A percentile compares a stretch with the other conserved stretches of the same genome.
phyloP scores from a whole-genome alignment of 345 rosid species.

The Cardamine resedifolia region DNA sequence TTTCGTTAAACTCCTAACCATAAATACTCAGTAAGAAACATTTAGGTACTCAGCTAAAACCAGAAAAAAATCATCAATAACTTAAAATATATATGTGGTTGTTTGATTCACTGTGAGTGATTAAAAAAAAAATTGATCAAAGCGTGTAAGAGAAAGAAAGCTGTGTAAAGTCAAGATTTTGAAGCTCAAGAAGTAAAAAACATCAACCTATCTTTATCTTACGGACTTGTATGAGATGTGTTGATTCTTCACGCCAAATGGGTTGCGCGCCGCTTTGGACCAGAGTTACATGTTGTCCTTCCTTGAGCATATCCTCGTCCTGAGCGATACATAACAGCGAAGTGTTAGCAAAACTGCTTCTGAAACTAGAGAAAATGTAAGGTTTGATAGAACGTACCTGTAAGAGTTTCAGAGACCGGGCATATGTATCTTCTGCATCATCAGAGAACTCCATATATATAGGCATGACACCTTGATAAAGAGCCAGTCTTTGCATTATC shows the following conservation, averaged over 20 bases:
- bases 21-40: neutral
- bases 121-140: conserved; percentile 22
- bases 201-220: conserved; percentile 59
- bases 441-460: conserved; percentile 81
- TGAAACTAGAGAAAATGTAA: neutral
- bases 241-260: conserved; percentile 90
- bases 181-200: conserved; percentile 28
- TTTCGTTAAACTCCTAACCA: neutral
- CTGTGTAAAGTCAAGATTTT: neutral
- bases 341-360: conserved; percentile 1
- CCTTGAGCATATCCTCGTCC: conserved; percentile 63
- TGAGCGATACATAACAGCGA: conserved; percentile 34
- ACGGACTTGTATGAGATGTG: conserved; percentile 95
- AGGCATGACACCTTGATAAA: conserved; percentile 91
- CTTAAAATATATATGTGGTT: conserved; percentile 26
- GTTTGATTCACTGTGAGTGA: conserved; percentile 18
- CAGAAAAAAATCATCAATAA: conserved; percentile 20
- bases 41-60: conserved; percentile 3
- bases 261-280: conserved; percentile 97
- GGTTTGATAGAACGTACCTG: conserved; percentile 42
- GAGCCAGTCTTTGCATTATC: conserved; percentile 84
- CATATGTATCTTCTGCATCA: conserved; percentile 86
- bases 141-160: conserved; percentile 7
- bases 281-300: conserved; percentile 75
- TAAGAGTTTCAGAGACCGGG: conserved; percentile 67